phyloP scores from a whole-genome alignment of 441 rosid genomes.

The Francoa sonchifolia region DNA sequence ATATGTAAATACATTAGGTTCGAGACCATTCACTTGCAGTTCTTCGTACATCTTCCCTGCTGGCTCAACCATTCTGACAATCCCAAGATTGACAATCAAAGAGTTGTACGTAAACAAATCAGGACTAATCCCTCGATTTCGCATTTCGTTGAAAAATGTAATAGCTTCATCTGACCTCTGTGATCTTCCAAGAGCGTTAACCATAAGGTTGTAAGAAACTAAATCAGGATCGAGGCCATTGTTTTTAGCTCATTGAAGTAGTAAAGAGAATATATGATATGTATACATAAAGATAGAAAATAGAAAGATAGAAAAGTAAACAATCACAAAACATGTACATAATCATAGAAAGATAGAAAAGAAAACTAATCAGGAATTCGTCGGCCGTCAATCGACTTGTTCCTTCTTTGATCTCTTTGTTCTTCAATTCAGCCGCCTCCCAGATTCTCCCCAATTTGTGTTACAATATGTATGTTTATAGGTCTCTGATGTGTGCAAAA shows the following conservation, averaged over 20 bases:
- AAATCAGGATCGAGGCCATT: slow-evolving; percentile 55
- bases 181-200: slow-evolving; percentile 72
- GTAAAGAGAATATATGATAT: slow-evolving; percentile 47
- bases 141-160: slow-evolving; percentile 58
- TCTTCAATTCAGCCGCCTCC: no score
- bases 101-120: slow-evolving; percentile 83
- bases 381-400: no score
- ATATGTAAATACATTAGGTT: slow-evolving; percentile 81
- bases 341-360: no score
- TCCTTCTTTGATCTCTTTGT: no score
- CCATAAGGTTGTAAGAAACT: slow-evolving; percentile 63
- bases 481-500: no score
- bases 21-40: slow-evolving; percentile 47
- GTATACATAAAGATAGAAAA: no score
- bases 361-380: no score
- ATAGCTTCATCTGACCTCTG: slow-evolving; percentile 58
- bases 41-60: slow-evolving; percentile 55
- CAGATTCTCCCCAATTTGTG: no score
- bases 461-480: no score
- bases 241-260: slow-evolving; percentile 58
- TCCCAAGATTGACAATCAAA: slow-evolving; percentile 56
- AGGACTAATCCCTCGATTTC: slow-evolving; percentile 40
- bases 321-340: no score
- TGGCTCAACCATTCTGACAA: slow-evolving; percentile 54
- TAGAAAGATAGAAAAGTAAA: no score